Base-by-base conservation (phyloP, 2,329 filamentous ascomycete species). In the Exophiala bonariae region DNA sequence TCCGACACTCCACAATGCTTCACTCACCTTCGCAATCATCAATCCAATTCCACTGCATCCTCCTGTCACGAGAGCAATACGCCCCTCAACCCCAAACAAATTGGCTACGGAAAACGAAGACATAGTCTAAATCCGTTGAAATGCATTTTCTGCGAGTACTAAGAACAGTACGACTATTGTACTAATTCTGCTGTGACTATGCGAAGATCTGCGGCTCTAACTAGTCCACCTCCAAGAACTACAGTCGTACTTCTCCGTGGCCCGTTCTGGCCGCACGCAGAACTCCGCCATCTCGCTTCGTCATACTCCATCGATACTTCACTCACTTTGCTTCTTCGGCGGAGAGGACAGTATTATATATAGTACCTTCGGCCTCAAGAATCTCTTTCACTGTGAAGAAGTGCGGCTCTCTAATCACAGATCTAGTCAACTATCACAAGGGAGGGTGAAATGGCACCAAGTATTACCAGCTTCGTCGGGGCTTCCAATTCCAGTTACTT, bases 21-120 rank as follows among this genome's bases (percentile, higher is more conserved):
- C 14, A 17, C 43, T 45, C 56, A 70, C 73, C 53, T 67, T 70
- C 36, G 65, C 62, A 33, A 75, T 75, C 73, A 76, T 76, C 22
- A 71, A 61, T 1, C 73, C 73, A 10, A 76, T 59, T 1, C 73
- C 73, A 55, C 72, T 75, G 36, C 66, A 70, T 7, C 64, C 64
- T 9, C 71, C 71, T 1, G 73, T 75, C 1, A 75, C 67, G 10
- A 74, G 59, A 7, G 72, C 73, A 4, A 74, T 65, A 22, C 69
- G 61, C 16, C 68, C 71, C 49, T 68, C 67, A 34, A 76, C 65
- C 37, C 49, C 54, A 31, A 66, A 66, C 9, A 67, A 46, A 28
- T 60, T 46, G 22, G 43, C 20, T 9, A 55, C 50, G 31, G 48
- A 48, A 44, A 55, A 43, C 34, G 48, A 51, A 14, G 47, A 45